phyloP scores from a whole-genome alignment of 2,329 filamentous ascomycete genomes.

The Fusarium coicis region DNA sequence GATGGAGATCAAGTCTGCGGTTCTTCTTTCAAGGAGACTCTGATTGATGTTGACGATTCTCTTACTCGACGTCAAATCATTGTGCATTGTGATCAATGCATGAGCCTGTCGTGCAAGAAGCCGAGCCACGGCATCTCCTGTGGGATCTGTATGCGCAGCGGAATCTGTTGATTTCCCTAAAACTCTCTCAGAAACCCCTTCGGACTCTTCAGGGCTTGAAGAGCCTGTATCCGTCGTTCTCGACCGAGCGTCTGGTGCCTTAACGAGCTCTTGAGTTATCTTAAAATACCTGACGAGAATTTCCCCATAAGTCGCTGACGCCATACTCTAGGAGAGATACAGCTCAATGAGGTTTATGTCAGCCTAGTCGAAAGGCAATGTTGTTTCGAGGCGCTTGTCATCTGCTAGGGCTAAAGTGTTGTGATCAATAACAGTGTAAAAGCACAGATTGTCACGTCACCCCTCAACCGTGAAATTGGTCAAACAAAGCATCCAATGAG shows the following conservation, averaged over 20 bases:
- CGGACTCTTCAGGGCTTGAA: not conserved
- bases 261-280: constrained; percentile 32
- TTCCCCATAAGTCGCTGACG: constrained; percentile 17
- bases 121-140: constrained; percentile 34
- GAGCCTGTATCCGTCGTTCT: not conserved
- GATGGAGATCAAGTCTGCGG: constrained; percentile 67
- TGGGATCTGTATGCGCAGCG: constrained; percentile 11
- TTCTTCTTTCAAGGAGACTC: constrained; percentile 52
- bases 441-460: not conserved
- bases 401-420: not conserved
- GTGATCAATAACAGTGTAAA: not conserved
- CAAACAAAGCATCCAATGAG: not conserved
- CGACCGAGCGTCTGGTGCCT: not conserved
- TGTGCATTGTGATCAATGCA: constrained; percentile 38
- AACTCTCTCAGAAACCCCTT: not conserved
- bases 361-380: not conserved
- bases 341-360: not conserved
- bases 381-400: not conserved
- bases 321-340: constrained; percentile 29
- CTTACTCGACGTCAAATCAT: constrained; percentile 1
- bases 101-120: constrained; percentile 47
- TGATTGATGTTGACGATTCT: constrained; percentile 5
- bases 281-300: constrained; percentile 43
- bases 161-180: not conserved
- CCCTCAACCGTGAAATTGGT: constrained; percentile 4